Base-by-base conservation (phyloP, 441 rosid genomes). In the Erodium moschatum region DNA sequence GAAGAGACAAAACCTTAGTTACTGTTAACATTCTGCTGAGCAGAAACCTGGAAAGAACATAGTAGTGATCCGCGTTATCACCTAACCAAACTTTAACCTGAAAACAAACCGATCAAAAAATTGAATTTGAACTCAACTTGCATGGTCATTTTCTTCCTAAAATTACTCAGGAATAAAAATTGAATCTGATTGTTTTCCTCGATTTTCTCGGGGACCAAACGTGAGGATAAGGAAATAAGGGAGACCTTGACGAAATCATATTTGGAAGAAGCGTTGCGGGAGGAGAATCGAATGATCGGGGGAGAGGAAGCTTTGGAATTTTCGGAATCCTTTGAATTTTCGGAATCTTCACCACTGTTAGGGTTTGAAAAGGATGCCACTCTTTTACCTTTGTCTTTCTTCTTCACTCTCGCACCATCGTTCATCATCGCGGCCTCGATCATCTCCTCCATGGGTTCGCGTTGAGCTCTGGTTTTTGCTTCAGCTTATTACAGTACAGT, bases 61-160 rank as follows among this genome's bases (percentile, higher is more conserved):
- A 94, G 83, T 89, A 94, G 74, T 94, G 99, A 80, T 94, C 96
- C 4, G 97, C 95, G 74, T 91, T 82, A 74, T 94, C 96, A 50
- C 99, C 99, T 62, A 91, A 83, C 99, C 99, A 94, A 61, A 91
- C 99, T 74, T 91, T 94, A 35, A 94, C 97, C 99, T 94, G 80
- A n/a, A 24, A 61, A 50, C 15, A 42, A 42, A 10, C 19, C 15
- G 29, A 19, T 42, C 19, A 38, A 6, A 15, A 35, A 21, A 54
- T 12, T 58, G 63, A 58, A 18, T 18, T 20, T 9, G 63, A 58
- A 58, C 27, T 58, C 63, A 58, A 58, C 29, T 58, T 58, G 63
- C 63, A 58, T 58, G 63, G 63, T 19, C 13, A 58, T 58, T 58
- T 58, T 58, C 27, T 20, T 10, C 24, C 29, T 2, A 9, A 58